Percentiles rank a stretch among this genome's conserved stretches.
These are phyloP conservation scores for Medicago ruthenica DNA, from an alignment of 306 rosid genomes.

Conservation along the genomic window DNA sequence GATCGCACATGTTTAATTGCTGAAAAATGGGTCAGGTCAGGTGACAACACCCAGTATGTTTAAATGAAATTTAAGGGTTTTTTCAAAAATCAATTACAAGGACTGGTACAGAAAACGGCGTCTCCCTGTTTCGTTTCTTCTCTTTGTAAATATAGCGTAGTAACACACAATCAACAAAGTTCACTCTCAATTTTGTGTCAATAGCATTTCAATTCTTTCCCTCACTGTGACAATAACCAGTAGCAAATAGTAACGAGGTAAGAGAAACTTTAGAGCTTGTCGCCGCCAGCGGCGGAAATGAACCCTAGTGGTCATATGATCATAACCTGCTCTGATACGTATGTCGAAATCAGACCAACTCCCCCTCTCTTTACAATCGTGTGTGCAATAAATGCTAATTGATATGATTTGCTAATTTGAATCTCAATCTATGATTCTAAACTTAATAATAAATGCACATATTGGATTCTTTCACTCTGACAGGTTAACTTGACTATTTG, in stretches of 20 bases:
- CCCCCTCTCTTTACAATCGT: neutral
- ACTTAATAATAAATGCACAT: neutral
- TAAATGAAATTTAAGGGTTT: neutral
- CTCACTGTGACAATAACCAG: neutral
- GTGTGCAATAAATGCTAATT: neutral
- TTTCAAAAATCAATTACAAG: neutral
- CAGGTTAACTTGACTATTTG: neutral
- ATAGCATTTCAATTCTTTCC: neutral
- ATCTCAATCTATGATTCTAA: neutral
- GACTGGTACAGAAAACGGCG: neutral
- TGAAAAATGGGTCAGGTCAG: neutral
- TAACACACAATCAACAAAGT: neutral
- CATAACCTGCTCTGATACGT: neutral
- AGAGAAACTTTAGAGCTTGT: neutral
- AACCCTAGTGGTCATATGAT: neutral
- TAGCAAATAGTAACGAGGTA: neutral
- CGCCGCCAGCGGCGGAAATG: neutral
- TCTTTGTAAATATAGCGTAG: neutral
- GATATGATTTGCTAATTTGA: neutral
- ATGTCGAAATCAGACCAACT: neutral
- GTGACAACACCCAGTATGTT: neutral
- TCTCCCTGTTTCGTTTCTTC: neutral
- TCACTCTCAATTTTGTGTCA: conserved; percentile 1
- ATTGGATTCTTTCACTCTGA: neutral
- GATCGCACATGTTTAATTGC: neutral